Evolutionary conservation across 2,329 filamentous ascomycete genomes (phyloP).

Genomic region (Mollisiaceae sp.): DNA sequence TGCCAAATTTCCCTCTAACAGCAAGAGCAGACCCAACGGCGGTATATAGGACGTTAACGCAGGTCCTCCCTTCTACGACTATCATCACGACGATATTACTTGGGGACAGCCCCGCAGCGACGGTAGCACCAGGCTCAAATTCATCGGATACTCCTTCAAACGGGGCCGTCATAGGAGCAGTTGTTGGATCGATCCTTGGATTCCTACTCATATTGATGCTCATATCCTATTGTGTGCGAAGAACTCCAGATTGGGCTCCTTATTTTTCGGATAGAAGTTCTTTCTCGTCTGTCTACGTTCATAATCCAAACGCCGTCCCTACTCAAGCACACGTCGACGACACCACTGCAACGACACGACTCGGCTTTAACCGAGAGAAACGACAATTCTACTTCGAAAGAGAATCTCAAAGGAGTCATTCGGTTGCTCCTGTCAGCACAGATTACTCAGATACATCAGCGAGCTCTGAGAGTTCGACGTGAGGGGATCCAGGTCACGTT

Average conservation of each 20-base stretch:
- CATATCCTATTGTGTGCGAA: slow-evolving; percentile 21
- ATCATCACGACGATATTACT: slow-evolving; percentile 18
- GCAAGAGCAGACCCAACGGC: slow-evolving; percentile 22
- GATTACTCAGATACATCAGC: slow-evolving; percentile 13
- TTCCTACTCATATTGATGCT: slow-evolving; percentile 22
- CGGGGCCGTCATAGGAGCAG: slow-evolving; percentile 23
- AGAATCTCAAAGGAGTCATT: background rate
- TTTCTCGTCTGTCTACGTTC: slow-evolving; percentile 21
- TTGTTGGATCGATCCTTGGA: slow-evolving; percentile 24
- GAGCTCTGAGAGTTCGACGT: slow-evolving; percentile 14
- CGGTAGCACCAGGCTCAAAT: slow-evolving; percentile 17
- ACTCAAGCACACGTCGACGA: slow-evolving; percentile 13
- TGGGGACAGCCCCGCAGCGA: slow-evolving; percentile 15
- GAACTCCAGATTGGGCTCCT: slow-evolving; percentile 22
- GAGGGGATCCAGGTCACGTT: background rate
- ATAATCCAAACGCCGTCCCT: slow-evolving; percentile 24
- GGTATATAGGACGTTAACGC: slow-evolving; percentile 13
- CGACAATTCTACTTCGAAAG: slow-evolving; percentile 12
- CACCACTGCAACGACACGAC: slow-evolving; percentile 11
- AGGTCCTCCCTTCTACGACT: slow-evolving; percentile 14
- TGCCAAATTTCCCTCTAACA: slow-evolving; percentile 20
- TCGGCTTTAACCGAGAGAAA: slow-evolving; percentile 13
- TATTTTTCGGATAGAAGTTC: slow-evolving; percentile 12
- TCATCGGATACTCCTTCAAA: slow-evolving; percentile 16
- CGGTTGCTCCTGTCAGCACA: background rate